Percentiles rank a stretch among this genome's conserved stretches.
Evolutionary conservation across 169 alveolate species (phyloP).

Genomic region (Eimeria necatrix): DNA sequence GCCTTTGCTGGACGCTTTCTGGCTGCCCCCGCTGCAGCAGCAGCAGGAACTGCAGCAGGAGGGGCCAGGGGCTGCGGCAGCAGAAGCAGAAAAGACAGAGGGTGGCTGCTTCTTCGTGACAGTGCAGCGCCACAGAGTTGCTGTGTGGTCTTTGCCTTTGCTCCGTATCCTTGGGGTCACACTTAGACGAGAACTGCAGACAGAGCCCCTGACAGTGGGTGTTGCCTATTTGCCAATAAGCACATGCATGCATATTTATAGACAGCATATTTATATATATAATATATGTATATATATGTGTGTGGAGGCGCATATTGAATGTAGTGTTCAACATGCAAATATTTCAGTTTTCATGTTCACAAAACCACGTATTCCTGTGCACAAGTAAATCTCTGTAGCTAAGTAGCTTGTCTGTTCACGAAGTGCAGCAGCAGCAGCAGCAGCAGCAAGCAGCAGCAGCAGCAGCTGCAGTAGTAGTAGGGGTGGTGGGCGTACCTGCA

Average conservation of each 20-base stretch:
- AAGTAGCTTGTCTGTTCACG: too few relatives aligned
- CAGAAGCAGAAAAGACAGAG: neutral
- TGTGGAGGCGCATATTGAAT: neutral
- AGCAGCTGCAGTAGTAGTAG: too few relatives aligned
- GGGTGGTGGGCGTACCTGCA: too few relatives aligned
- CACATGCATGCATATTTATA: neutral
- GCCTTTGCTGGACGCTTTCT: conserved; percentile 30
- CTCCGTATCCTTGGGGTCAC: conserved; percentile 15
- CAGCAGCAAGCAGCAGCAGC: too few relatives aligned
- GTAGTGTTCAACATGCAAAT: too few relatives aligned
- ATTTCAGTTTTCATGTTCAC: too few relatives aligned
- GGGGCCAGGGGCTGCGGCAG: conserved; percentile 2
- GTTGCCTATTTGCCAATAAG: neutral
- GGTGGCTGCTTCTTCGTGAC: conserved; percentile 51
- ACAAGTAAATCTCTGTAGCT: too few relatives aligned
- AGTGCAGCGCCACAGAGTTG: conserved; percentile 13
- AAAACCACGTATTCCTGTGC: too few relatives aligned
- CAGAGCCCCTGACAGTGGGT: neutral
- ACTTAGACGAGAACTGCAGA: neutral
- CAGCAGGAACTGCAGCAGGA: conserved; percentile 16
- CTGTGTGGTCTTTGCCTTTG: conserved; percentile 39
- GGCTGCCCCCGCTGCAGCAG: conserved; percentile 55
- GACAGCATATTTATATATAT: too few relatives aligned
- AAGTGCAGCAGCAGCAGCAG: too few relatives aligned
- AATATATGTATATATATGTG: neutral